phyloP scores from a whole-genome alignment of 148 eudicot species.

The Persicaria maculosa region DNA sequence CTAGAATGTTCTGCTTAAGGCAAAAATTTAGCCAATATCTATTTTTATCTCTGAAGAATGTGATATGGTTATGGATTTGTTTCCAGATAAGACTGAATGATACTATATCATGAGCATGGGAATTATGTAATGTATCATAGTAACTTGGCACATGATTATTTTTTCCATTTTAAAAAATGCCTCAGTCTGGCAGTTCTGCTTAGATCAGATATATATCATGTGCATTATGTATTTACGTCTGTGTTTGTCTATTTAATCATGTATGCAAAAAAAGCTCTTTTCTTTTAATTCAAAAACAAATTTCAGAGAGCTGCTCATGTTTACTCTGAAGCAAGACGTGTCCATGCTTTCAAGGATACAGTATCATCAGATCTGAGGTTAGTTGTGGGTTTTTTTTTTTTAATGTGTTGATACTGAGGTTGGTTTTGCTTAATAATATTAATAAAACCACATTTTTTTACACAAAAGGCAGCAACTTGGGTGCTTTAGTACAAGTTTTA shows the following conservation, averaged over 20 bases:
- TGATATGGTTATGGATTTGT: background rate
- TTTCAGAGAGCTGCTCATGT: slow-evolving; percentile 92
- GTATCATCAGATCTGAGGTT: slow-evolving; percentile 75
- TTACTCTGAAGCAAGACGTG: slow-evolving; percentile 96
- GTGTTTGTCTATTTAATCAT: background rate
- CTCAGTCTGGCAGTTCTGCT: background rate
- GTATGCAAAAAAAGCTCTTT: background rate
- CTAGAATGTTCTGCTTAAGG: background rate
- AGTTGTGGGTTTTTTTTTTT: slow-evolving; percentile 10
- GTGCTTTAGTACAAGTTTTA: too few species aligned
- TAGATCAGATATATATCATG: background rate
- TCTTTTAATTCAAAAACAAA: background rate
- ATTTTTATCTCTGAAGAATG: background rate
- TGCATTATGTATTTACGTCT: background rate
- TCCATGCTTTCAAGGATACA: slow-evolving; percentile 83
- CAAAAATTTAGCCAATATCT: background rate
- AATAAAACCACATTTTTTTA: background rate
- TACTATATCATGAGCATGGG: background rate
- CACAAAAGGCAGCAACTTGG: too few species aligned
- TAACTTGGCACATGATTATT: background rate
- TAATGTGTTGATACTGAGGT: background rate
- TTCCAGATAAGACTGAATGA: background rate
- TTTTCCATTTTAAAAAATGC: background rate
- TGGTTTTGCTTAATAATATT: background rate
- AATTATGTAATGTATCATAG: background rate